Percentiles rank a stretch among this genome's conserved stretches.
Evolutionary conservation across 2,329 filamentous ascomycete genomes (phyloP).

Genomic region (Coniella vitis): DNA sequence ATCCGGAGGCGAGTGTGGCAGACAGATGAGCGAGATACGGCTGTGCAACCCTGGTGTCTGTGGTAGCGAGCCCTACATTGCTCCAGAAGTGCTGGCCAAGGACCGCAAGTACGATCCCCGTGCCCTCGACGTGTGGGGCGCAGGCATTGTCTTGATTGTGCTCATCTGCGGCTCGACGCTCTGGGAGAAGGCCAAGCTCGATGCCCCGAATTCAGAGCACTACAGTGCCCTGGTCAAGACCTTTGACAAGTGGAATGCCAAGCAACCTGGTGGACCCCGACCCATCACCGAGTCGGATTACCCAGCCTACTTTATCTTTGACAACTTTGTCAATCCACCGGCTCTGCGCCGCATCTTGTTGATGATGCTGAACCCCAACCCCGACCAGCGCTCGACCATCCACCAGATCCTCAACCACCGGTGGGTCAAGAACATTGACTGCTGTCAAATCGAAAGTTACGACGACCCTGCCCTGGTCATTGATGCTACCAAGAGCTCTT

Average conservation of each 20-base stretch:
- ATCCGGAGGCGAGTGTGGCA: constrained; percentile 65
- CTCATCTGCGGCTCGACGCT: constrained; percentile 66
- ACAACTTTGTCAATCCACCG: constrained; percentile 58
- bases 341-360: constrained; percentile 65
- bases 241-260: constrained; percentile 62
- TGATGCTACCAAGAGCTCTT: constrained; percentile 53
- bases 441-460: constrained; percentile 67
- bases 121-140: constrained; percentile 78
- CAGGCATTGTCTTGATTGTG: constrained; percentile 74
- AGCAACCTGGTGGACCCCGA: constrained; percentile 35
- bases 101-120: constrained; percentile 63
- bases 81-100: constrained; percentile 74
- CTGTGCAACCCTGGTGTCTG: constrained; percentile 74
- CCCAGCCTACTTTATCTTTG: constrained; percentile 59
- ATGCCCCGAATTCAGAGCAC: constrained; percentile 38
- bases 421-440: constrained; percentile 71
- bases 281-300: constrained; percentile 52
- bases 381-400: constrained; percentile 62
- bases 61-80: constrained; percentile 80
- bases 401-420: constrained; percentile 60
- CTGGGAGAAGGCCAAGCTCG: constrained; percentile 61
- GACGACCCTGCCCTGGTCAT: constrained; percentile 56
- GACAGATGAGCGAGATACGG: constrained; percentile 63
- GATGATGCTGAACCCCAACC: constrained; percentile 77
- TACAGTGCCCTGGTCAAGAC: constrained; percentile 60